A percentile compares a stretch with the other conserved stretches of the same genome.
phyloP scores from a whole-genome alignment of 202 grass and related monocot species.

The Setaria viridis region DNA sequence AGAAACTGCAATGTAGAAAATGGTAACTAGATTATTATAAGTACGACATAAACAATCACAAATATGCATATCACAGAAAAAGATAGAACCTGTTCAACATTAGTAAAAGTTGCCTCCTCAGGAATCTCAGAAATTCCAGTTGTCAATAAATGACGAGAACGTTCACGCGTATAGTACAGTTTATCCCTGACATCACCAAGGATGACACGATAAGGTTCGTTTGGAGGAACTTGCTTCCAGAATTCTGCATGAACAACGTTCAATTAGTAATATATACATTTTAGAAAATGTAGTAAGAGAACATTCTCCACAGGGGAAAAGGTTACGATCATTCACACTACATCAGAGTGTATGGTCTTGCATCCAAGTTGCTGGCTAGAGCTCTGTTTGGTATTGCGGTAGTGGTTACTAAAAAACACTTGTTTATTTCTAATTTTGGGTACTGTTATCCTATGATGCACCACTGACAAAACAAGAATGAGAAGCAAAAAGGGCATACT shows the following conservation, averaged over 20 bases:
- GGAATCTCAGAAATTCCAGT: constrained; percentile 82
- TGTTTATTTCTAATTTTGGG: neutral
- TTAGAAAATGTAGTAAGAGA: constrained; percentile 27
- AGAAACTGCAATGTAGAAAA: constrained; percentile 70
- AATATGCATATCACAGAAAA: constrained; percentile 26
- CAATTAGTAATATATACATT: constrained; percentile 30
- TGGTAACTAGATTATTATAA: constrained; percentile 33
- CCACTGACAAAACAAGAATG: neutral
- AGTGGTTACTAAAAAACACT: neutral
- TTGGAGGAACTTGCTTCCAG: constrained; percentile 95
- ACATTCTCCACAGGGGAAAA: neutral
- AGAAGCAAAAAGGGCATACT: neutral
- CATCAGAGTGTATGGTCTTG: neutral
- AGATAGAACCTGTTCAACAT: constrained; percentile 76
- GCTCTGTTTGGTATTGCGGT: neutral
- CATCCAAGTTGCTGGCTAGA: neutral
- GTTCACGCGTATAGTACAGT: constrained; percentile 88
- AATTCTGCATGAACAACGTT: constrained; percentile 78
- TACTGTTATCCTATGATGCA: constrained; percentile 2
- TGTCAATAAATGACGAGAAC: constrained; percentile 77
- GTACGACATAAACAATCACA: constrained; percentile 11
- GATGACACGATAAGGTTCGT: constrained; percentile 98
- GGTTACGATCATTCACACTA: neutral
- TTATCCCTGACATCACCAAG: constrained; percentile 96
- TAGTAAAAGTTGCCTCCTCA: constrained; percentile 72